A percentile compares a stretch with the other conserved stretches of the same genome.
phyloP scores from a whole-genome alignment of 176 grass and related monocot genomes.

The Musa schizocarpa region DNA sequence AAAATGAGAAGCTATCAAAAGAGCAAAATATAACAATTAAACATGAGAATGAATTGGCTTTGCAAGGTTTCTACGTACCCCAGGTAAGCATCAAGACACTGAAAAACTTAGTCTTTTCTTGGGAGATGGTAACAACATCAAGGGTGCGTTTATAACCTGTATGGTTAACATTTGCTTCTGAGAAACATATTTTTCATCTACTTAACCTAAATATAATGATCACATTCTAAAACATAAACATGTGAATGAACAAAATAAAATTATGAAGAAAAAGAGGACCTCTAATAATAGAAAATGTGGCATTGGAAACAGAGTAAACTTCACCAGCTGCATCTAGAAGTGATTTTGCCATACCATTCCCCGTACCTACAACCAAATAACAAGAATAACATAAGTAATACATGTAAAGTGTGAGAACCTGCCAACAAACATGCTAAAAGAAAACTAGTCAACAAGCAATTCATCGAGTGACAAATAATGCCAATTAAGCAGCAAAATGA shows the following conservation, averaged over 20 bases:
- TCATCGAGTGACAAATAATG: neutral
- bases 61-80: slow-evolving; percentile 40
- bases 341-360: slow-evolving; percentile 92
- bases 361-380: slow-evolving; percentile 49
- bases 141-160: slow-evolving; percentile 72
- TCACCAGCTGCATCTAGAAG: slow-evolving; percentile 63
- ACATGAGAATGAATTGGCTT: neutral
- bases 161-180: neutral
- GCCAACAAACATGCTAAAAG: neutral
- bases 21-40: neutral
- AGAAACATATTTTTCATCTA: neutral
- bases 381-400: neutral
- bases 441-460: neutral
- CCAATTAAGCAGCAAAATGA: neutral
- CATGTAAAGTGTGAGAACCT: neutral
- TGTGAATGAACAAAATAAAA: neutral
- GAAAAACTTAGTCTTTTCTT: slow-evolving; percentile 85
- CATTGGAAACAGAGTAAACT: slow-evolving; percentile 61
- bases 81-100: slow-evolving; percentile 95
- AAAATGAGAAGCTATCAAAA: slow-evolving; percentile 5
- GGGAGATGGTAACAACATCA: slow-evolving; percentile 71
- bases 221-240: too few relatives aligned
- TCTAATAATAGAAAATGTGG: slow-evolving; percentile 73
- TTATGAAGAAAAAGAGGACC: slow-evolving; percentile 29
- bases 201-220: neutral